Evolutionary conservation across 192 early-diverging fungal species (phyloP).

Genomic region (Coemansia sp.): DNA sequence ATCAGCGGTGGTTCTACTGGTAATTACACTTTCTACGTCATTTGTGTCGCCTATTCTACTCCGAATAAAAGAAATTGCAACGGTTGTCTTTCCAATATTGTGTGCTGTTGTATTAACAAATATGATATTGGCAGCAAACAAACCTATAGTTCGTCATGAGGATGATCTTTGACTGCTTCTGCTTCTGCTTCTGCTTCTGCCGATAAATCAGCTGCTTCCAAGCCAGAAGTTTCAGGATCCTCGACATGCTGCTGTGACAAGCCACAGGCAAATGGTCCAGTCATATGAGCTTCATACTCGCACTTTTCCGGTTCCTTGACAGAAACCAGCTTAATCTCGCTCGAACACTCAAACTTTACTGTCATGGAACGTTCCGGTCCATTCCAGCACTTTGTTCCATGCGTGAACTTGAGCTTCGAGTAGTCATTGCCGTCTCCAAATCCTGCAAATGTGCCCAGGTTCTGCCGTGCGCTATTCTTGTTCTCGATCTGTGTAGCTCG

Average conservation of each 20-base stretch:
- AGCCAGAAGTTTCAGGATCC: too few species aligned
- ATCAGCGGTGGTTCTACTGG: too few species aligned
- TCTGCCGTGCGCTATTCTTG: constrained; percentile 56
- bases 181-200: too few species aligned
- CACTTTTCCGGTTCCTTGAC: constrained; percentile 92
- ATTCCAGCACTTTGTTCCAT: constrained; percentile 91
- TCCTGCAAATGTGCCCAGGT: constrained; percentile 57
- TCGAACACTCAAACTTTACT: constrained; percentile 73
- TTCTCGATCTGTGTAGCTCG: constrained; percentile 72
- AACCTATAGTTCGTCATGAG: too few species aligned
- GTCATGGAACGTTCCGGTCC: constrained; percentile 81
- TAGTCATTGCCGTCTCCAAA: constrained; percentile 48
- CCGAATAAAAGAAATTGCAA: too few species aligned
- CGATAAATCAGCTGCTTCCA: too few species aligned
- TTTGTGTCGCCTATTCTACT: too few species aligned
- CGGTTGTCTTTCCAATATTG: too few species aligned
- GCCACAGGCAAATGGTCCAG: constrained; percentile 76
- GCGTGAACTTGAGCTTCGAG: constrained; percentile 59
- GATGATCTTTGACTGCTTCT: too few species aligned
- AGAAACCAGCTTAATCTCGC: constrained; percentile 60
- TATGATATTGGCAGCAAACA: too few species aligned
- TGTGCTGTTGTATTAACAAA: too few species aligned
- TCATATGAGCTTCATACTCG: constrained; percentile 78
- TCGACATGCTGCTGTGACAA: not conserved
- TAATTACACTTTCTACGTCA: too few species aligned